Evolutionary conservation across 2,329 filamentous ascomycete species (phyloP).

Genomic region (Anthostomella pinea): DNA sequence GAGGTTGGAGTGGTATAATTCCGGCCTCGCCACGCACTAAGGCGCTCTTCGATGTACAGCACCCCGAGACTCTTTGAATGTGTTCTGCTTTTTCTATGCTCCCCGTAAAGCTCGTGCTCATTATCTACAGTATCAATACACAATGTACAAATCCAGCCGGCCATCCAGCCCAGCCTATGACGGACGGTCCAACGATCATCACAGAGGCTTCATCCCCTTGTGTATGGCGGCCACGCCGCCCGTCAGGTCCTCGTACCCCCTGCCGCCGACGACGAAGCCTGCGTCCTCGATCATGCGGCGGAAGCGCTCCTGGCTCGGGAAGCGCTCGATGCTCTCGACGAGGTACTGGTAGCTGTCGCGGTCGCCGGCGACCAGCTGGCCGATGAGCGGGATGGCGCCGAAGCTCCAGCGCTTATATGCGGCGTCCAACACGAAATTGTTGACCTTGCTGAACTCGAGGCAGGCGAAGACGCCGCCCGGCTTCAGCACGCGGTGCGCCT

Average conservation of each 20-base stretch:
- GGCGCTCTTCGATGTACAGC: too few species aligned
- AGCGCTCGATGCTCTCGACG: conserved; percentile 94
- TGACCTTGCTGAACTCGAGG: conserved; percentile 82
- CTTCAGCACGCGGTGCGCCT: conserved; percentile 85
- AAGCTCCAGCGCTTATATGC: conserved; percentile 97
- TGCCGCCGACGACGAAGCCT: conserved; percentile 79
- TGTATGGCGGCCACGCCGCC: conserved; percentile 94
- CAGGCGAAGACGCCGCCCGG: conserved; percentile 96
- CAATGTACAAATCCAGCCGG: too few species aligned
- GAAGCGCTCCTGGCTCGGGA: conserved; percentile 84
- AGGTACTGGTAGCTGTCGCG: conserved; percentile 97
- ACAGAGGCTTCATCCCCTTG: conserved; percentile 82
- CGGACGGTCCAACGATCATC: too few species aligned
- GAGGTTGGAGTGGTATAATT: too few species aligned
- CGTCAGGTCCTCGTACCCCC: conserved; percentile 86
- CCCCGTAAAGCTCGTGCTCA: too few species aligned
- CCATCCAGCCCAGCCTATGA: too few species aligned
- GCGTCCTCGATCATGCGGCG: conserved; percentile 77
- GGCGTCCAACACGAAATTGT: conserved; percentile 70
- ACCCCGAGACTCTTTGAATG: too few species aligned
- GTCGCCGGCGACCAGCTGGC: conserved; percentile 90
- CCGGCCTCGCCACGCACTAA: too few species aligned
- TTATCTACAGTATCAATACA: too few species aligned
- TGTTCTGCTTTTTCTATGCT: too few species aligned
- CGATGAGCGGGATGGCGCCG: conserved; percentile 88